phyloP scores from a whole-genome alignment of 495 filamentous ascomycete species.

The Xylaria palmicola region DNA sequence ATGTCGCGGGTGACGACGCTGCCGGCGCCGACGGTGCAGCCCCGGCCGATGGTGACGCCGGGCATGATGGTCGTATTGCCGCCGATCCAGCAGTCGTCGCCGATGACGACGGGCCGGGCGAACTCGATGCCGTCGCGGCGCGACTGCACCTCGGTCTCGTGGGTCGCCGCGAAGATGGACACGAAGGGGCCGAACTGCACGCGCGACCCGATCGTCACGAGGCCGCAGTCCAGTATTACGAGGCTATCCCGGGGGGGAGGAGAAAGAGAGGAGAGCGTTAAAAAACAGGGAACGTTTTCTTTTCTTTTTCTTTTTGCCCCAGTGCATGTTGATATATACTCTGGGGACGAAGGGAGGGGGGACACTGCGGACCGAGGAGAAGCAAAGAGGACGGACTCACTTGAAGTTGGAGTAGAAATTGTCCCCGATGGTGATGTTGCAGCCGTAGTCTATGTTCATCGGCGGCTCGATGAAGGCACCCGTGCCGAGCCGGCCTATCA shows the following conservation, averaged over 20 bases:
- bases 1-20: conserved; percentile 51
- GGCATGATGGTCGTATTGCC: conserved; percentile 42
- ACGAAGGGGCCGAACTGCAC: conserved; percentile 46
- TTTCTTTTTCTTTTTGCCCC: no score
- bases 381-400: conserved; percentile 25
- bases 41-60: conserved; percentile 47
- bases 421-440: conserved; percentile 50
- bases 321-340: no score
- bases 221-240: conserved; percentile 42
- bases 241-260: conserved; percentile 27
- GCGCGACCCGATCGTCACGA: conserved; percentile 46
- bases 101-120: conserved; percentile 38
- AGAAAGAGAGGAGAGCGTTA: background rate
- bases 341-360: no score
- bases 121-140: conserved; percentile 39
- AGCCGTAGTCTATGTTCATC: conserved; percentile 53
- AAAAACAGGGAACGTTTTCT: background rate
- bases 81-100: conserved; percentile 52
- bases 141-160: conserved; percentile 42
- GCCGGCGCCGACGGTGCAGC: conserved; percentile 46
- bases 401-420: conserved; percentile 55
- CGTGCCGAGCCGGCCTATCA: conserved; percentile 43
- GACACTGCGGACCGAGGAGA: no score
- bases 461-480: conserved; percentile 52
- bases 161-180: conserved; percentile 45